These are phyloP conservation scores for Vicia villosa DNA, from an alignment of 306 rosid genomes.

Conservation along the genomic window DNA sequence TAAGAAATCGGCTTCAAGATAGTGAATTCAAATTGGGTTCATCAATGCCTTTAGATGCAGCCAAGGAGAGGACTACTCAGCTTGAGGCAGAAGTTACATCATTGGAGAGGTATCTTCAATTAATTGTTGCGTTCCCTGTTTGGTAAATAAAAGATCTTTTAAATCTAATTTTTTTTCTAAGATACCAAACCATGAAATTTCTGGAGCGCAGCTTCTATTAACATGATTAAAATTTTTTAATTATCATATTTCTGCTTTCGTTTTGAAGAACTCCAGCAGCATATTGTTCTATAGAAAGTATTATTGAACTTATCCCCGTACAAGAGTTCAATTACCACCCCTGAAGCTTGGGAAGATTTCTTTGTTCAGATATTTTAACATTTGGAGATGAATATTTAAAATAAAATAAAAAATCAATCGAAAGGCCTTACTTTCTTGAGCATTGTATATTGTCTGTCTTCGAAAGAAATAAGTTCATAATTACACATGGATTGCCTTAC, in stretches of 20 bases:
- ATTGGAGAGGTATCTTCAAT: constrained; percentile 67
- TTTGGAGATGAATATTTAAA: no score
- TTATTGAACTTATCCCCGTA: constrained; percentile 2
- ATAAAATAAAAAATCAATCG: no score
- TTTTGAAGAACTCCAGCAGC: neutral
- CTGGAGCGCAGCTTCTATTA: constrained; percentile 8
- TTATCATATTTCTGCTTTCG: constrained; percentile 12
- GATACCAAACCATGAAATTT: constrained; percentile 12
- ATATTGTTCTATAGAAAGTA: constrained; percentile 1
- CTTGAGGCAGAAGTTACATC: constrained; percentile 82
- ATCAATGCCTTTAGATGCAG: constrained; percentile 86
- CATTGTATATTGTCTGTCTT: neutral
- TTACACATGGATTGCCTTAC: constrained; percentile 11
- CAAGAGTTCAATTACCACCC: neutral
- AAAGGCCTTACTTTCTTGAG: constrained; percentile 22
- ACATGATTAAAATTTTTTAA: neutral
- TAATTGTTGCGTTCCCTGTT: constrained; percentile 1
- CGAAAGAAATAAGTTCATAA: no score
- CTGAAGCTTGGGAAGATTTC: constrained; percentile 12
- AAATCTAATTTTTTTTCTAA: constrained; percentile 16
- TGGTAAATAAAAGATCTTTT: constrained; percentile 8
- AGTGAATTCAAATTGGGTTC: constrained; percentile 83
- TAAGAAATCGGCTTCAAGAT: constrained; percentile 77
- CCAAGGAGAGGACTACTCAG: constrained; percentile 78
- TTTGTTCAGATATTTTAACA: neutral